Evolutionary conservation across 257 asterid species (phyloP).

Genomic region (Capsicum rhomboideum): DNA sequence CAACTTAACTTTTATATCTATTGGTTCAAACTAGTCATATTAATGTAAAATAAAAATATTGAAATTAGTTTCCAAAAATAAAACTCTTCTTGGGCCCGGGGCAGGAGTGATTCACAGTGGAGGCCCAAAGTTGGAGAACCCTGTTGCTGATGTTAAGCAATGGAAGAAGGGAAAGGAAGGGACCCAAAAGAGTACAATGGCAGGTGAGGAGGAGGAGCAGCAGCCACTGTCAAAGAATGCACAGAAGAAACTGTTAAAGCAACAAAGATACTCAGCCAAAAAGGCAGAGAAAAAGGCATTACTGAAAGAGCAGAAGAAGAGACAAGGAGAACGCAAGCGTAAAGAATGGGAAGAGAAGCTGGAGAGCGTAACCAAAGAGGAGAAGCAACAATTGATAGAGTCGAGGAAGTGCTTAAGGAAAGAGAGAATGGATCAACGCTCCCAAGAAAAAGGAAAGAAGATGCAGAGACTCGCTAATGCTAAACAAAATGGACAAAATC

Average conservation of each 20-base stretch:
- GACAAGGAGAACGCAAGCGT: constrained; percentile 69
- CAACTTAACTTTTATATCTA: too few relatives aligned
- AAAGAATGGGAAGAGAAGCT: constrained; percentile 77
- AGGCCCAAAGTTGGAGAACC: not conserved
- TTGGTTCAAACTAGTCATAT: not conserved
- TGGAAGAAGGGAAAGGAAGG: not conserved
- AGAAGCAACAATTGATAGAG: constrained; percentile 53
- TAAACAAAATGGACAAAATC: constrained; percentile 53
- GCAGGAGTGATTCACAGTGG: not conserved
- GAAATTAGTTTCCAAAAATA: not conserved
- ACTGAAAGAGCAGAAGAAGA: constrained; percentile 58
- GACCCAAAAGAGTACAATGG: not conserved
- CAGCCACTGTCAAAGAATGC: constrained; percentile 59
- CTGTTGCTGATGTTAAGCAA: not conserved
- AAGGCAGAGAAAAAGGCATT: constrained; percentile 79
- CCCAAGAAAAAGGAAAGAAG: constrained; percentile 55
- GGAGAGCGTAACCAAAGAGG: constrained; percentile 45
- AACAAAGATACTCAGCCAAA: constrained; percentile 66
- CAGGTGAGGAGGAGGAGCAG: not conserved
- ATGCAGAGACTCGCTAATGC: constrained; percentile 54
- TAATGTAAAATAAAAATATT: too few relatives aligned
- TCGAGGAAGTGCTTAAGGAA: constrained; percentile 43
- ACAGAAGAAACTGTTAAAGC: constrained; percentile 69
- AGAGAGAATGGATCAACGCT: constrained; percentile 47
- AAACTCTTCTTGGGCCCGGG: not conserved